phyloP scores from a whole-genome alignment of 2,329 filamentous ascomycete species.

The Grosmannia clavigera region DNA sequence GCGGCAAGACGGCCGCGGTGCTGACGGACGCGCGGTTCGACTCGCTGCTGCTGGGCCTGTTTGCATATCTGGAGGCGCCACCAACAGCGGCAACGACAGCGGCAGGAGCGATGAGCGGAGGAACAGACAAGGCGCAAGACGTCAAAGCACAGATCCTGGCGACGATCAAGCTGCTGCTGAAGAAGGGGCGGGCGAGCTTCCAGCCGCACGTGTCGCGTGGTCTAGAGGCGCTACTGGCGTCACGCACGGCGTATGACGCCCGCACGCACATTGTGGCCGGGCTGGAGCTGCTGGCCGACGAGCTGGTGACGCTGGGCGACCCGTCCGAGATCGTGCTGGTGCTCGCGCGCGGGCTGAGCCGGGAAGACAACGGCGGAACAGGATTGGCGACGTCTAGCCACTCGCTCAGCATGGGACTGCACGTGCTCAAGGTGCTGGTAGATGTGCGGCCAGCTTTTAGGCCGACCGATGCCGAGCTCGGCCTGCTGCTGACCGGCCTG shows the following conservation, averaged over 20 bases:
- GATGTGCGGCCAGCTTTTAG: slow-evolving; percentile 31
- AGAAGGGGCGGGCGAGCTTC: slow-evolving; percentile 53
- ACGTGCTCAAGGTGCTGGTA: slow-evolving; percentile 48
- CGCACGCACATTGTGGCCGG: slow-evolving; percentile 62
- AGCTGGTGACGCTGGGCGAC: slow-evolving; percentile 55
- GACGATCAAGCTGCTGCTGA: slow-evolving; percentile 61
- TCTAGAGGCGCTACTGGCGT: slow-evolving; percentile 53
- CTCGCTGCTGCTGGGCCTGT: slow-evolving; percentile 52
- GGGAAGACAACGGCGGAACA: slow-evolving; percentile 19
- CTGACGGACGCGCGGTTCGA: slow-evolving; percentile 58
- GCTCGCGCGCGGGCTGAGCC: slow-evolving; percentile 36
- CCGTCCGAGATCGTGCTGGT: slow-evolving; percentile 46
- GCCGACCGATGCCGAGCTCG: slow-evolving; percentile 39
- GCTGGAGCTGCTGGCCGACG: slow-evolving; percentile 59
- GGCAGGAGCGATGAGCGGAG: slow-evolving; percentile 2
- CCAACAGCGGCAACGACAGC: slow-evolving; percentile 28
- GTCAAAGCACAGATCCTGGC: slow-evolving; percentile 63
- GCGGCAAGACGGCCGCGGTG: slow-evolving; percentile 17
- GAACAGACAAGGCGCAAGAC: slow-evolving; percentile 53
- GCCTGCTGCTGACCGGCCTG: slow-evolving; percentile 34
- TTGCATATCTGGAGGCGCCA: slow-evolving; percentile 58
- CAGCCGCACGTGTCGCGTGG: slow-evolving; percentile 55
- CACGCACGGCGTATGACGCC: slow-evolving; percentile 54
- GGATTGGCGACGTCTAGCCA: slow-evolving; percentile 16
- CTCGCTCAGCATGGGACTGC: slow-evolving; percentile 50